Conservation (phyloP, 495 filamentous ascomycete genomes). For the Penicillium daleae region DNA sequence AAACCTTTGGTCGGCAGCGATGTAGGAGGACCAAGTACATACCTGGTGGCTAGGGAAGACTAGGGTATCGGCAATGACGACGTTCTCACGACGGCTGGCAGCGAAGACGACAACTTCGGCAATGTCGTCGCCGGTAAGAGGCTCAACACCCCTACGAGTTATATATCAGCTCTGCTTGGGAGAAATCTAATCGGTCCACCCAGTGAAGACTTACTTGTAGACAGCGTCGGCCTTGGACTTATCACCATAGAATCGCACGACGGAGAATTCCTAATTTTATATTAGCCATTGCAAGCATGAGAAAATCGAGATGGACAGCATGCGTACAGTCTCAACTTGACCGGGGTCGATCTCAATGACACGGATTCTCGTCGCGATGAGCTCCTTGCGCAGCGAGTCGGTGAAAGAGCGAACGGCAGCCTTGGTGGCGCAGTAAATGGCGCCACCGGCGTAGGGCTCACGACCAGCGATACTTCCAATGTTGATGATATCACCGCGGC, state of each 20-base stretch:
- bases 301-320: background rate
- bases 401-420: slow-evolving; percentile 91
- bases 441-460: slow-evolving; percentile 85
- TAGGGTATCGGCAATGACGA: slow-evolving; percentile 90
- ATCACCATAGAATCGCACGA: slow-evolving; percentile 92
- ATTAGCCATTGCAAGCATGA: background rate
- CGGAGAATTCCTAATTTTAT: slow-evolving; percentile 75
- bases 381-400: slow-evolving; percentile 84
- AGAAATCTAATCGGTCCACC: background rate
- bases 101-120: slow-evolving; percentile 93
- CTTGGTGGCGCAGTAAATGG: slow-evolving; percentile 97
- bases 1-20: background rate
- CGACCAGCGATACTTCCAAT: slow-evolving; percentile 94
- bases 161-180: background rate
- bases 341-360: slow-evolving; percentile 94
- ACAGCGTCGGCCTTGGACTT: slow-evolving; percentile 94
- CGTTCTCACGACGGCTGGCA: slow-evolving; percentile 87
- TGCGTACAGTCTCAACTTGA: slow-evolving; percentile 85
- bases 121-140: slow-evolving; percentile 93
- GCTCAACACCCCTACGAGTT: slow-evolving; percentile 70
- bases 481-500: slow-evolving; percentile 93
- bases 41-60: slow-evolving; percentile 94
- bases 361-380: slow-evolving; percentile 82
- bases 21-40: slow-evolving; percentile 27
- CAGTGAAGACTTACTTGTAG: slow-evolving; percentile 69